Evolutionary conservation across 768 basidiomycete genomes (phyloP).

Genomic region (Pulveroboletus sp.): DNA sequence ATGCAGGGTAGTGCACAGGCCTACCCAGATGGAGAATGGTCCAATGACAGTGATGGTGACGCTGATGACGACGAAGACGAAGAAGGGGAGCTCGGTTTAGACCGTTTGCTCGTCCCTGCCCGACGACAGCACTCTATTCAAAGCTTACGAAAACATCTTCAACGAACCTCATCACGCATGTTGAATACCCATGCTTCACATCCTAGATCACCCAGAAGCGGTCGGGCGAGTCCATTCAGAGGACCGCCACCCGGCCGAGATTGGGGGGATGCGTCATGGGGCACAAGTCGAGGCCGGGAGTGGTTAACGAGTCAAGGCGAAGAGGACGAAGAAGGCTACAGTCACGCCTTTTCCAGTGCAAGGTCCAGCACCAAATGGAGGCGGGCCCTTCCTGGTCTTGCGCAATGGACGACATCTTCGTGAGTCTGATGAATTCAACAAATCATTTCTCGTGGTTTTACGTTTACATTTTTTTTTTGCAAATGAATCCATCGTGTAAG

Average conservation of each 20-base stretch:
- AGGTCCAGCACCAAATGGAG: constrained; percentile 27
- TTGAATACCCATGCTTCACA: constrained; percentile 12
- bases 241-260: constrained; percentile 7
- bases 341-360: constrained; percentile 21
- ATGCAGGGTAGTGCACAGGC: constrained; percentile 19
- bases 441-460: not conserved
- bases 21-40: constrained; percentile 12
- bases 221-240: constrained; percentile 17
- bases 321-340: constrained; percentile 28
- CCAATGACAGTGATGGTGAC: constrained; percentile 30
- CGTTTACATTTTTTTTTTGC: constrained; percentile 10
- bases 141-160: constrained; percentile 65
- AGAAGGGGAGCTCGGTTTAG: constrained; percentile 61
- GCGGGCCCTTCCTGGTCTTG: constrained; percentile 32
- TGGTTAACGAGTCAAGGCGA: constrained; percentile 30
- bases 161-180: constrained; percentile 15
- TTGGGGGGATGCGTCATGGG: constrained; percentile 24
- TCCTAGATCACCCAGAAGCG: constrained; percentile 15
- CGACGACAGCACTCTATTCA: constrained; percentile 73
- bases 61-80: constrained; percentile 46
- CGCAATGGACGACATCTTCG: constrained; percentile 28
- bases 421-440: constrained; percentile 10
- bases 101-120: constrained; percentile 64
- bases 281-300: constrained; percentile 15
- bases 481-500: constrained; percentile 9